Conservation (phyloP, 495 filamentous ascomycete species). For the Amniculicola lignicola region DNA sequence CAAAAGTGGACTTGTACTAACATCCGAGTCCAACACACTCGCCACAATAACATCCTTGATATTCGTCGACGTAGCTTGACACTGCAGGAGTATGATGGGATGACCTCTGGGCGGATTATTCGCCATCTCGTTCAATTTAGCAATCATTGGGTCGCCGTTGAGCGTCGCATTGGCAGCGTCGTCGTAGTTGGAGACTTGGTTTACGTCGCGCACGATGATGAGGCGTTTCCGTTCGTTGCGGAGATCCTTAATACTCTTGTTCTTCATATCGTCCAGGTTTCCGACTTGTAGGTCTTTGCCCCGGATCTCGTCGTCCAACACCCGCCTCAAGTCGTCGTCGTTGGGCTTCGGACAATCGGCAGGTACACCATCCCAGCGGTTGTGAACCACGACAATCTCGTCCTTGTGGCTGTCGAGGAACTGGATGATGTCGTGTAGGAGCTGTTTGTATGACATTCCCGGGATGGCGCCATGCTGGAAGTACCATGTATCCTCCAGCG, state of each 20-base stretch:
- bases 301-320: conserved; percentile 42
- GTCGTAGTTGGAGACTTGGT: conserved; percentile 52
- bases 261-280: conserved; percentile 27
- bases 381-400: conserved; percentile 53
- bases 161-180: conserved; percentile 52
- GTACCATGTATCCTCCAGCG: conserved; percentile 49
- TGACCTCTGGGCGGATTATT: conserved; percentile 40
- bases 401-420: conserved; percentile 47
- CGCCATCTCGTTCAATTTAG: conserved; percentile 44
- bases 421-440: conserved; percentile 45
- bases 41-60: conserved; percentile 49
- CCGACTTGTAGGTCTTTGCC: conserved; percentile 20
- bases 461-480: conserved; percentile 56
- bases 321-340: conserved; percentile 44
- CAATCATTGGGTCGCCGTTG: conserved; percentile 48
- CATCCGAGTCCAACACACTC: conserved; percentile 46
- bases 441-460: conserved; percentile 51
- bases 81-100: conserved; percentile 50
- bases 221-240: conserved; percentile 47
- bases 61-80: conserved; percentile 54
- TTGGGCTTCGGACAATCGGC: conserved; percentile 46
- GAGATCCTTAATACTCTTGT: conserved; percentile 43
- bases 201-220: conserved; percentile 46
- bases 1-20: conserved; percentile 46
- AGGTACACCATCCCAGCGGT: conserved; percentile 55